Base-by-base conservation (phyloP, 1,139 yeast genomes). In the Hemisphaericaspora xylanilytica region DNA sequence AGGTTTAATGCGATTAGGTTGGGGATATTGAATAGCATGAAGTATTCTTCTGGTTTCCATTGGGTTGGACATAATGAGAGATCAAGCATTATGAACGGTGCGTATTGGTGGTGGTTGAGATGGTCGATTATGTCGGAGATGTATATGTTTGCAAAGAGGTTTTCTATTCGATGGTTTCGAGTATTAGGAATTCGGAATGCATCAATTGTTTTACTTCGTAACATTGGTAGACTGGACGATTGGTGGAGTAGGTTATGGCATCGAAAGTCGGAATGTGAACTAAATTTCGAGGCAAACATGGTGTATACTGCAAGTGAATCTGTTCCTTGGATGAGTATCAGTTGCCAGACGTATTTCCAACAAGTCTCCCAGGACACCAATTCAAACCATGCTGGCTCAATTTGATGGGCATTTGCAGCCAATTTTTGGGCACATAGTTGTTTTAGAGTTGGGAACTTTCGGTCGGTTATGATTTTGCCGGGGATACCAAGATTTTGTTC, bases 321-420 rank as follows among this genome's bases (percentile, higher is more conserved):
- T 24, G 53, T 55, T 27, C 59, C 53, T 12, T 50, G 32, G 6
- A 37, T 37, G 18, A 67, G 41, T 3, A 69, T 54, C 17, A 45
- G 36, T 4, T 51, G 49, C 76, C 76, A 70, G 2, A 70, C 66
- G 20, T 46, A 32, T 22, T 39, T 48, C 60, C 71, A 59, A 40
- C 65, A 55, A 3, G 54, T 39, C 11, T 15, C 14, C 61, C 61
- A 57, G 1, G 71, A 55, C 1, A 63, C 58, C 16, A 46, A 39
- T 9, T 53, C 53, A 16, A 70, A 46, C 41, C 56, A 49, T 0
- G 44, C 36, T 1, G 49, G 34, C 18, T 53, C 58, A 5, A 70
- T 31, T 3, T 43, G 44, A 4, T 52, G 49, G 0, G 59, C 54
- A 34, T 65, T 58, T 10, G 41, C 43, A 1, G 74, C 71, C 17